phyloP scores from a whole-genome alignment of 2,329 filamentous ascomycete species.

The Claviceps spartinae region DNA sequence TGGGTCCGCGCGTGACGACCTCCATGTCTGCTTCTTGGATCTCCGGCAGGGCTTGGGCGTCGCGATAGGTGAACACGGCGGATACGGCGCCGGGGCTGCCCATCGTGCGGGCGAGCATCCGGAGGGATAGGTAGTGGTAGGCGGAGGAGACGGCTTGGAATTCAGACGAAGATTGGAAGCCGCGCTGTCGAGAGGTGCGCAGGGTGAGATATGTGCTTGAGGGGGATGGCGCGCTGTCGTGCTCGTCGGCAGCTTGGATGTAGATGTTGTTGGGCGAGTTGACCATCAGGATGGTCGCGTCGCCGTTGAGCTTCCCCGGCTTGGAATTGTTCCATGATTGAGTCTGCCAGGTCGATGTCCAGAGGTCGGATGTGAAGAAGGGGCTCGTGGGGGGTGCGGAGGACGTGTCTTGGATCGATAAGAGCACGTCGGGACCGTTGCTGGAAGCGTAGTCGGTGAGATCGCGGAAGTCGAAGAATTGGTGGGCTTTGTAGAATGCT shows the following conservation, averaged over 20 bases:
- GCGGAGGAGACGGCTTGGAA: slow-evolving; percentile 23
- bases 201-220: slow-evolving; percentile 32
- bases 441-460: slow-evolving; percentile 23
- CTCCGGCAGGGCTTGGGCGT: slow-evolving; percentile 19
- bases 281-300: slow-evolving; percentile 21
- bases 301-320: slow-evolving; percentile 1
- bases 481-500: slow-evolving; percentile 30
- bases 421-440: slow-evolving; percentile 19
- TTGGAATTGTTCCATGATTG: slow-evolving; percentile 26
- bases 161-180: slow-evolving; percentile 35
- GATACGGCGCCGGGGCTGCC: slow-evolving; percentile 35
- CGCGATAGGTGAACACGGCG: slow-evolving; percentile 39
- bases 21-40: slow-evolving; percentile 31
- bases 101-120: slow-evolving; percentile 37
- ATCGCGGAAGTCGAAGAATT: slow-evolving; percentile 37
- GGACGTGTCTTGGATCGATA: slow-evolving; percentile 15
- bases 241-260: slow-evolving; percentile 22
- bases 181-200: slow-evolving; percentile 28
- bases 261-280: slow-evolving; percentile 32
- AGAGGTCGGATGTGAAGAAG: slow-evolving; percentile 24
- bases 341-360: slow-evolving; percentile 24
- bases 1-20: slow-evolving; percentile 33
- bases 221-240: not conserved
- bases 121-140: slow-evolving; percentile 23
- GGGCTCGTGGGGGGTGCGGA: slow-evolving; percentile 17